A percentile compares a stretch with the other conserved stretches of the same genome.
Conservation (phyloP, 352 stramenopile genomes). For the Blastocystis hominis region DNA sequence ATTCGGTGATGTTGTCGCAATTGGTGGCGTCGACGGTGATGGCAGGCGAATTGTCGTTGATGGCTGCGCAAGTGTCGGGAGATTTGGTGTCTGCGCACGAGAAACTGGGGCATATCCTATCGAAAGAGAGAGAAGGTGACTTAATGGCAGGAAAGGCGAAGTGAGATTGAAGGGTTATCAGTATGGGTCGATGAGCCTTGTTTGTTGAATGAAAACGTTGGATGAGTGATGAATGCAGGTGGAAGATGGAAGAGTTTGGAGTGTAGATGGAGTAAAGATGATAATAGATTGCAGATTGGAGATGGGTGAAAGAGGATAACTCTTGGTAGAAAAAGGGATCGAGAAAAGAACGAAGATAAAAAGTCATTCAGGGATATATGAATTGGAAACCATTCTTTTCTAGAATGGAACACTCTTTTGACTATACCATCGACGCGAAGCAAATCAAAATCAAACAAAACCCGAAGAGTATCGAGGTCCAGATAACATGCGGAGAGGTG, state of each 20-base stretch:
- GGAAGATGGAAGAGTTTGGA: not conserved
- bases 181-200: not conserved
- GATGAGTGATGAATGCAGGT: not conserved
- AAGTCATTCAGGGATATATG: no score
- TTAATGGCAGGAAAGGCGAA: not conserved
- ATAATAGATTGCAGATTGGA: not conserved
- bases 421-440: not conserved
- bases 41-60: constrained; percentile 77
- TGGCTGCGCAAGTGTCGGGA: constrained; percentile 75
- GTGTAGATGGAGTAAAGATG: not conserved
- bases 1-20: constrained; percentile 65
- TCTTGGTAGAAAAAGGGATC: no score
- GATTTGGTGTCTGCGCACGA: constrained; percentile 79
- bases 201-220: not conserved
- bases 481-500: not conserved
- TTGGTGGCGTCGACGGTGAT: constrained; percentile 72
- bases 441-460: not conserved
- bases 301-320: no score
- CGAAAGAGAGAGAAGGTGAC: no score
- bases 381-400: not conserved
- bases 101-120: constrained; percentile 63
- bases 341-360: no score
- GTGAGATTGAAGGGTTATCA: not conserved
- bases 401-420: not conserved
- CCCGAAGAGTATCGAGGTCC: not conserved